These are phyloP conservation scores for Brachypodium distachyon DNA, from an alignment of 202 grass and related monocot species.

Conservation along the genomic window DNA sequence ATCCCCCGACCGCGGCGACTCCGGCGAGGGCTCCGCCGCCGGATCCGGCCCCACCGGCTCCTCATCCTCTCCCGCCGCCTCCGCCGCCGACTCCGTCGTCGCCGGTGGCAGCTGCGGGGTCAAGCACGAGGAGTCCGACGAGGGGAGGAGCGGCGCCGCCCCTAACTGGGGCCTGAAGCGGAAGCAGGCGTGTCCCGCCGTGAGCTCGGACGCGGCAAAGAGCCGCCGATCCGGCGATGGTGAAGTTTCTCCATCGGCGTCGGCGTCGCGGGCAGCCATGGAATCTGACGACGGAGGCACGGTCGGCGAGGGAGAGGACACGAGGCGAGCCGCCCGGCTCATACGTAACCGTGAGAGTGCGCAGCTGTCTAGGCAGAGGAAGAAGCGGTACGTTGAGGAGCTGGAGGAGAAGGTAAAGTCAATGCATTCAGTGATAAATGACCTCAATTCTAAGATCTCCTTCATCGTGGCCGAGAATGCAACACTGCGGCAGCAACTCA, in stretches of 20 bases:
- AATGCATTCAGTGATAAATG: constrained; percentile 79
- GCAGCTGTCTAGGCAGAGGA: constrained; percentile 88
- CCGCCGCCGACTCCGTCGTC: constrained; percentile 19
- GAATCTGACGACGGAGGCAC: constrained; percentile 25
- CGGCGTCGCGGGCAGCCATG: constrained; percentile 23
- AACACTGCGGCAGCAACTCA: constrained; percentile 59
- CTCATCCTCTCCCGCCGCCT: constrained; percentile 44
- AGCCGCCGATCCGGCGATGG: constrained; percentile 47
- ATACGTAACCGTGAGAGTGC: constrained; percentile 91
- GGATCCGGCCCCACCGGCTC: constrained; percentile 24
- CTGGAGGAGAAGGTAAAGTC: constrained; percentile 93
- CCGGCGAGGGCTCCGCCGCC: constrained; percentile 33
- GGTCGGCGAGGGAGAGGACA: constrained; percentile 42
- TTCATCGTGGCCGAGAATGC: constrained; percentile 71
- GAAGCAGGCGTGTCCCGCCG: constrained; percentile 38
- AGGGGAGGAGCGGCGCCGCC: constrained; percentile 16
- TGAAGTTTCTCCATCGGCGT: constrained; percentile 26
- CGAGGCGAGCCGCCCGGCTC: constrained; percentile 58
- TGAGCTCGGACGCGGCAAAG: constrained; percentile 32
- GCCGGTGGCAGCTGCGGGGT: constrained; percentile 21
- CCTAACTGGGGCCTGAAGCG: constrained; percentile 53
- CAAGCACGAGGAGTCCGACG: constrained; percentile 59
- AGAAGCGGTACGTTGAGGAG: constrained; percentile 89
- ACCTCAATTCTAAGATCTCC: constrained; percentile 85
- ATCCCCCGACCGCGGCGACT: constrained; percentile 39